Evolutionary conservation across 2,329 filamentous ascomycete species (phyloP).

Genomic region (Colletotrichum brevisporum): DNA sequence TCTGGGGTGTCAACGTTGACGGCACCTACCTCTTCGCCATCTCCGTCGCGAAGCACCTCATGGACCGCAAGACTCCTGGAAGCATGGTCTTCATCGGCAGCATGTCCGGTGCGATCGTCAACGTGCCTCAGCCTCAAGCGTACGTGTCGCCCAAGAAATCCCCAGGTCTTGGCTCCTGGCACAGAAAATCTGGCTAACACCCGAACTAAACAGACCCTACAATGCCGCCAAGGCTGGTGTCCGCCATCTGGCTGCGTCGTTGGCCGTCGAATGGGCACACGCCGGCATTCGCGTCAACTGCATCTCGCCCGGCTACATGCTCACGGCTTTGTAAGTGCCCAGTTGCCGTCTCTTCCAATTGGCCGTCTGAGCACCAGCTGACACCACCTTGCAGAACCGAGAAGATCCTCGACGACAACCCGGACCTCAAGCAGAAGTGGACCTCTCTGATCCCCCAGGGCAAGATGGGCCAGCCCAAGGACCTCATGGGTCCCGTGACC

Average conservation of each 20-base stretch:
- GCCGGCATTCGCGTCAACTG: slow-evolving; percentile 93
- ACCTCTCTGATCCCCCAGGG: slow-evolving; percentile 91
- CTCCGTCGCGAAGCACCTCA: slow-evolving; percentile 87
- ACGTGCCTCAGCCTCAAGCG: slow-evolving; percentile 93
- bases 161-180: background rate
- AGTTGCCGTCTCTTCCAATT: background rate
- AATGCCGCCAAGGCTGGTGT: slow-evolving; percentile 95
- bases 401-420: slow-evolving; percentile 95
- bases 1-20: slow-evolving; percentile 94
- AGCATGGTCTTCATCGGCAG: slow-evolving; percentile 96
- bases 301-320: slow-evolving; percentile 96
- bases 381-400: slow-evolving; percentile 73
- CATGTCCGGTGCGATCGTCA: slow-evolving; percentile 95
- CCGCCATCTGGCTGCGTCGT: slow-evolving; percentile 85
- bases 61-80: slow-evolving; percentile 82
- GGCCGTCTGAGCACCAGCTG: background rate
- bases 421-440: slow-evolving; percentile 91
- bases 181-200: slow-evolving; percentile 4
- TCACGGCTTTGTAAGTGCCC: slow-evolving; percentile 84
- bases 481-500: slow-evolving; percentile 93
- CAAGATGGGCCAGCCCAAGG: slow-evolving; percentile 92
- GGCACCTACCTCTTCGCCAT: slow-evolving; percentile 93
- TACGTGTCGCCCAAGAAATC: slow-evolving; percentile 50
- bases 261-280: slow-evolving; percentile 95
- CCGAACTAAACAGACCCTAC: slow-evolving; percentile 72